Conservation (phyloP, 2,329 filamentous ascomycete genomes). For the Ophiosphaerella narmari region DNA sequence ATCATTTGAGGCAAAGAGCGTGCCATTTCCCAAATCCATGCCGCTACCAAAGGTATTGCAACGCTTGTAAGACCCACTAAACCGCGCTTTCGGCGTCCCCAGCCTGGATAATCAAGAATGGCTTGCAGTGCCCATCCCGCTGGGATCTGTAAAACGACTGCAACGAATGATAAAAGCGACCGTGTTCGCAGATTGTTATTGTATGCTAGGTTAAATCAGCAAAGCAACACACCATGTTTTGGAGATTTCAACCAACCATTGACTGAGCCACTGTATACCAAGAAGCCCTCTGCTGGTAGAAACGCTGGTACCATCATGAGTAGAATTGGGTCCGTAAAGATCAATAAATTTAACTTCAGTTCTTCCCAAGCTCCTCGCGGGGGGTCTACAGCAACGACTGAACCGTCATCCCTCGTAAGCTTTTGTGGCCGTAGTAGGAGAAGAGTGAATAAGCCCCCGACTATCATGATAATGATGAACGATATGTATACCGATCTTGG, state of each 20-base stretch:
- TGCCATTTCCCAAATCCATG: conserved; percentile 42
- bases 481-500: conserved; percentile 37
- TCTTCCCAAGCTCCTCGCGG: conserved; percentile 32
- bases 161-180: conserved; percentile 34
- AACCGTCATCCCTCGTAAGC: conserved; percentile 36
- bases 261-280: conserved; percentile 40
- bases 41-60: conserved; percentile 28
- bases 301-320: conserved; percentile 38
- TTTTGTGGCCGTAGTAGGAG: conserved; percentile 33
- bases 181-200: conserved; percentile 36
- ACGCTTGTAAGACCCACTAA: conserved; percentile 33
- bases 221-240: neutral
- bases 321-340: conserved; percentile 33
- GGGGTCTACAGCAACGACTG: conserved; percentile 33
- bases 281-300: conserved; percentile 34
- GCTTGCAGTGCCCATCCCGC: conserved; percentile 38
- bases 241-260: conserved; percentile 22
- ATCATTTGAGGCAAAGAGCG: neutral
- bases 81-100: conserved; percentile 36
- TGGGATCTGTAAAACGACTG: conserved; percentile 35
- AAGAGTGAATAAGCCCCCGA: conserved; percentile 31
- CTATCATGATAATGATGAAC: conserved; percentile 35
- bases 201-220: conserved; percentile 16
- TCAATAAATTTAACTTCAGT: conserved; percentile 29
- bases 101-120: conserved; percentile 33